Base-by-base conservation (phyloP, 129 eudicot genomes). In the Smallanthus sonchifolius region DNA sequence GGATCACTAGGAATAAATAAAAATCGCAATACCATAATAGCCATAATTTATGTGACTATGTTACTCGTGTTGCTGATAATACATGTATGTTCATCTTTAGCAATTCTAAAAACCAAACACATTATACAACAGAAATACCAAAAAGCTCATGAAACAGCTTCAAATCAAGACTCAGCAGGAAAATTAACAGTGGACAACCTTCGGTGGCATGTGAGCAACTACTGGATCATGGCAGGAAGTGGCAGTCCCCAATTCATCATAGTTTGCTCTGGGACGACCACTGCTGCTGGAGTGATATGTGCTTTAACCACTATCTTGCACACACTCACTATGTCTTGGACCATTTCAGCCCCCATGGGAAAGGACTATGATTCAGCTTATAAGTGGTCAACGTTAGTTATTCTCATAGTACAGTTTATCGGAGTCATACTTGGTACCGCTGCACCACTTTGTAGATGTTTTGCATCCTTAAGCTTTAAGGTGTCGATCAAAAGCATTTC, bases 41-140 rank as follows among this genome's bases (percentile, higher is more conserved):
- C 48, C 13, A 36, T 10, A 24, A 8, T 16, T n/a, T 35, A 49
- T 51, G 63, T 51, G 13, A 10, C 32, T 9, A 7, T 52, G 34
- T 36, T 70, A 16, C 43, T 70, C 63, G 8, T 70, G 62, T 36
- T 70, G 64, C 15, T 51, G 48, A 51, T 70, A 49, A 49, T 52
- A 70, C 65, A 36, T 52, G 55, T 36, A 35, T 49, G 64, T 70
- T 70, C 75, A 10, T 51, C 75, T 16, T 51, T 70, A 1, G 64
- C 75, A 16, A 70, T 70, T 16, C 11, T 70, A 36, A 35, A 70
- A 10, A 51, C 36, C 37, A 70, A 51, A 51, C 16, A 52, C 49
- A 70, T 70, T 7, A 51, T 70, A 13, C 61, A 70, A 35, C 8
- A 11, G 10, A 70, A 49, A 70, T 70, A 70, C 75, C 75, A 70